phyloP scores from a whole-genome alignment of 192 early-diverging fungal species.

The Coemansia sp. region DNA sequence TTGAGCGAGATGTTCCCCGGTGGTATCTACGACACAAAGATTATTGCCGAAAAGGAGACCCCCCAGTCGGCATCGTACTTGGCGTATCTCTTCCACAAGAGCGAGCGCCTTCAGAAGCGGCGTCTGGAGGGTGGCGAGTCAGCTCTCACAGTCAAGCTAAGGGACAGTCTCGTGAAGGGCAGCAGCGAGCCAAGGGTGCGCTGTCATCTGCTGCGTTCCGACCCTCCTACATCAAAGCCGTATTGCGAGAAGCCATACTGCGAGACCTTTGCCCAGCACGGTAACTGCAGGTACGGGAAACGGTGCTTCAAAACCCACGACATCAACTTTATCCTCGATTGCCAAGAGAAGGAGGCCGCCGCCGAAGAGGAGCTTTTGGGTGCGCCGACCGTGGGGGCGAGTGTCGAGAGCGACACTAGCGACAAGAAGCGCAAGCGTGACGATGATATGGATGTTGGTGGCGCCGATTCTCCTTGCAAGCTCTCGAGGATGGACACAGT shows the following conservation, averaged over 20 bases:
- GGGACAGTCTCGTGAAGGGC: slow-evolving; percentile 12
- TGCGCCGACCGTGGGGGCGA: not conserved
- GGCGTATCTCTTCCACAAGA: slow-evolving; percentile 48
- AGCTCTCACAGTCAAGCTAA: slow-evolving; percentile 24
- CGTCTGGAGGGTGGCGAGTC: slow-evolving; percentile 16
- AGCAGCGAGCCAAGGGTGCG: not conserved
- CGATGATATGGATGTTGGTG: not conserved
- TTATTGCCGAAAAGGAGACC: slow-evolving; percentile 55
- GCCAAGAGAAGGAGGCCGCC: slow-evolving; percentile 33
- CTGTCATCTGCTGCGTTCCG: not conserved
- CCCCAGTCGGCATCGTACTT: slow-evolving; percentile 32
- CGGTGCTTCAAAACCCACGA: slow-evolving; percentile 77
- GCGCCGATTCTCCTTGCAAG: not conserved
- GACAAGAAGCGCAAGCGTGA: slow-evolving; percentile 21
- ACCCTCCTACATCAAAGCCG: slow-evolving; percentile 9
- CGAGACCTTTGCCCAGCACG: slow-evolving; percentile 80
- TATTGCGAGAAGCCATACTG: slow-evolving; percentile 78
- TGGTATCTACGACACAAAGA: slow-evolving; percentile 94
- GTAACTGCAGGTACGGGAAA: slow-evolving; percentile 70
- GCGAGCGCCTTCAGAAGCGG: slow-evolving; percentile 29
- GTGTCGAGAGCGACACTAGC: not conserved
- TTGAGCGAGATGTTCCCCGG: slow-evolving; percentile 78
- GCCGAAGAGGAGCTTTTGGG: not conserved
- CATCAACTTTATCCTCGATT: slow-evolving; percentile 84
- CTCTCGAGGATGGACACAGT: not conserved